Evolutionary conservation across 257 asterid species (phyloP), one percentile per base, ranked within the genome.

Genomic region (Gynochthodes officinalis): DNA sequence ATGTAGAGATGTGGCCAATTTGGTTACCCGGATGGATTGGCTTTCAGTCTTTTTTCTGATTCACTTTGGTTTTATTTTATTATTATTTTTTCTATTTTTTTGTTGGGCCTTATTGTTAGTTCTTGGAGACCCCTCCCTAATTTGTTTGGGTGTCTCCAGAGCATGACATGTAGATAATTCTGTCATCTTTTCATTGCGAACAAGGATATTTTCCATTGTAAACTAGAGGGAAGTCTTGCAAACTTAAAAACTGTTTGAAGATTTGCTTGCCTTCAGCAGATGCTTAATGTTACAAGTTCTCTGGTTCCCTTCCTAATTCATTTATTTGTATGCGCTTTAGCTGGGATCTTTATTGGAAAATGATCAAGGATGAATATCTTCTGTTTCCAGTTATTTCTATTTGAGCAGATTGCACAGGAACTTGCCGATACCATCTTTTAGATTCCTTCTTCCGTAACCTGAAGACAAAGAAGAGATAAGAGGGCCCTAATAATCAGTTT

Each of bases 151-250:
- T 54, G 80, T 77, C 60, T 80, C 72, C 58, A 27, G 59, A 59
- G 70, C 71, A 60, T 81, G 73, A 65, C 72, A 55, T 81, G 71
- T 81, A 81, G 77, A 77, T 77, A 81, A 63, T 64, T 59, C 54
- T 81, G 67, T 57, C 68, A 35, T 73, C 53, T 60, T 25, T 55
- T 71, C 76, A 32, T 81, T 70, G 69, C 21, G 37, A 48, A 61
- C 53, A 48, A 69, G 72, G 43, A 46, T 64, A 23, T 64, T 57
- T 25, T 75, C 67, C 69, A n/a, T 67, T 70, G 81, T 73, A 77
- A 73, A 63, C 73, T 50, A 69, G 59, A 60, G 39, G 80, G 75
- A 65, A 49, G 58, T 50, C 48, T 67, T 28, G 5, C 54, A 42
- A 16, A 30, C 16, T 52, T 7, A 69, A 39, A 35, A 70, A 68